Conservation (phyloP, 2,329 filamentous ascomycete genomes). For the Tolypocladium amazonense region DNA sequence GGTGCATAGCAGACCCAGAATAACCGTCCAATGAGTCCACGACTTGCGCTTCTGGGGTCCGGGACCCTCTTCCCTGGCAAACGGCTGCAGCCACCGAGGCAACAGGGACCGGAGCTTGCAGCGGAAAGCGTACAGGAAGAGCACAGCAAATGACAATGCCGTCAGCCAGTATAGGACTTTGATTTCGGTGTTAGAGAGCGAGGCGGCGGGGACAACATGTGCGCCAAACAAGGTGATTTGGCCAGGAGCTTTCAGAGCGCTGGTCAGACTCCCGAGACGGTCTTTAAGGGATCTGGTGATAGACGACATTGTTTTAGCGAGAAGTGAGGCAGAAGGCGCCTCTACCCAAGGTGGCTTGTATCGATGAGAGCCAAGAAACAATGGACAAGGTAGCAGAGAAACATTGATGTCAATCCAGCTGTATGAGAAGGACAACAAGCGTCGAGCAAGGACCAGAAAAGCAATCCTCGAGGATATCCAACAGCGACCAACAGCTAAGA, state of each 20-base stretch:
- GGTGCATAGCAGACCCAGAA: conserved; percentile 20
- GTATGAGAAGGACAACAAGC: not conserved
- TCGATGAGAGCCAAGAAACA: not conserved
- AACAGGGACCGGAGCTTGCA: conserved; percentile 15
- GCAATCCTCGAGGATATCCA: not conserved
- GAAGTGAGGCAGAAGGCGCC: not conserved
- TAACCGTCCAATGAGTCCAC: conserved; percentile 29
- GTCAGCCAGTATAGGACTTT: conserved; percentile 11
- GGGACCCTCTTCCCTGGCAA: conserved; percentile 27
- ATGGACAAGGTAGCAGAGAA: too few relatives aligned
- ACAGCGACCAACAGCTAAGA: too few relatives aligned
- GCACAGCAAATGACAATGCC: conserved; percentile 15
- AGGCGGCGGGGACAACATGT: not conserved
- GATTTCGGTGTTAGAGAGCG: conserved; percentile 3
- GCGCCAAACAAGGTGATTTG: not conserved
- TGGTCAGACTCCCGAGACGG: not conserved
- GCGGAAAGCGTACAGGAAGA: conserved; percentile 17
- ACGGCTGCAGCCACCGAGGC: conserved; percentile 31
- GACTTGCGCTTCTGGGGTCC: conserved; percentile 11
- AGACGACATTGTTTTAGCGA: not conserved
- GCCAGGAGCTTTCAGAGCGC: not conserved
- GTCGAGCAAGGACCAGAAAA: not conserved
- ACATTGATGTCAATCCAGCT: not conserved
- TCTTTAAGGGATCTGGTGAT: not conserved
- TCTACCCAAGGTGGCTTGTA: not conserved